Percentiles rank a stretch among this genome's conserved stretches.
These are phyloP conservation scores for Acmispon strigosus DNA, from an alignment of 306 rosid species.

Conservation along the genomic window DNA sequence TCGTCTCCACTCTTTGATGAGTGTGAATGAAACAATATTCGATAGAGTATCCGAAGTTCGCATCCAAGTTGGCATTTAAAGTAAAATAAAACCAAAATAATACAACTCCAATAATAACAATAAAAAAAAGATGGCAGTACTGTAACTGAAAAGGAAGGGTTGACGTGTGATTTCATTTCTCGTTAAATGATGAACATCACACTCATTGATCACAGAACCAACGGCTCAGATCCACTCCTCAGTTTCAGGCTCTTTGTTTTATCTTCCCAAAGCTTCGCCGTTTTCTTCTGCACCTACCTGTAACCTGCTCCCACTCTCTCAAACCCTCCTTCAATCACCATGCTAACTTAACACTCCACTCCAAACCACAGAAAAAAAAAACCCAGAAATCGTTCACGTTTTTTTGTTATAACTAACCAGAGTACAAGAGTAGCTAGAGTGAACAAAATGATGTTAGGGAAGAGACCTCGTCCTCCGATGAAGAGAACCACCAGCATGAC, in stretches of 20 bases:
- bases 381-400: too few relatives aligned
- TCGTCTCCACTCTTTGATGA: too few relatives aligned
- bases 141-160: neutral
- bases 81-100: neutral
- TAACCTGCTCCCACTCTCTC: neutral
- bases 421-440: neutral
- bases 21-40: too few relatives aligned
- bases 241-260: conserved; percentile 52
- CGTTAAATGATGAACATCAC: conserved; percentile 19
- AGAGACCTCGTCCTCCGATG: conserved; percentile 74
- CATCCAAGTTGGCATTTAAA: conserved; percentile 11
- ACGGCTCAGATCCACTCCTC: conserved; percentile 57
- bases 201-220: conserved; percentile 8
- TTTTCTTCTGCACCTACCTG: conserved; percentile 7
- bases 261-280: conserved; percentile 30
- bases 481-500: conserved; percentile 80
- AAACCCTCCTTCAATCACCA: neutral
- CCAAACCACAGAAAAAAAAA: too few relatives aligned
- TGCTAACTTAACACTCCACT: too few relatives aligned
- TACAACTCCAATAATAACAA: neutral
- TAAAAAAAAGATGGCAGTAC: neutral
- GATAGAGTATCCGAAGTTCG: conserved; percentile 40
- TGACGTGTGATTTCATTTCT: conserved; percentile 36
- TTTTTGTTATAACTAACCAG: too few relatives aligned
- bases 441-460: conserved; percentile 64